These are phyloP conservation scores for Fragosphaeria purpurea DNA, from an alignment of 2,329 filamentous ascomycete species.

Conservation along the genomic window DNA sequence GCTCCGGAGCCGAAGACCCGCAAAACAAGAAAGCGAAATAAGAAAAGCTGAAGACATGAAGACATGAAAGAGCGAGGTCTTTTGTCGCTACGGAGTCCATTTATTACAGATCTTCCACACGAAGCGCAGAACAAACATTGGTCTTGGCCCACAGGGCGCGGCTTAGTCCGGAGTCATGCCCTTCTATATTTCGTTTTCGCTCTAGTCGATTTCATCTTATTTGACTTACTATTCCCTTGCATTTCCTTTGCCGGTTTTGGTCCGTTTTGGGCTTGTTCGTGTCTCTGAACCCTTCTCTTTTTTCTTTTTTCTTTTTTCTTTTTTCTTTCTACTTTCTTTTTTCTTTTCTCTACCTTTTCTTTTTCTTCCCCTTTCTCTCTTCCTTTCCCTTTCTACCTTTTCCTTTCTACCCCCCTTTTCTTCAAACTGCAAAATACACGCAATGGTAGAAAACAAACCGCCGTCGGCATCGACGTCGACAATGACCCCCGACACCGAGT, in stretches of 20 bases:
- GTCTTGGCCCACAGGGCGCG: not conserved
- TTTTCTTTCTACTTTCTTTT: not conserved
- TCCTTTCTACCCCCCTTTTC: not conserved
- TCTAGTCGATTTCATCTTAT: not conserved
- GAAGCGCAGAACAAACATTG: no score
- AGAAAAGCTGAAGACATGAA: no score
- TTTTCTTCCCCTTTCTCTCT: not conserved
- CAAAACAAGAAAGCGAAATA: no score
- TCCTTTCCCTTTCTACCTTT: not conserved
- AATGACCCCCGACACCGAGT: constrained; percentile 8
- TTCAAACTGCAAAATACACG: not conserved
- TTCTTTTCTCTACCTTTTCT: not conserved
- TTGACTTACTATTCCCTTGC: not conserved
- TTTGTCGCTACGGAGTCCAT: no score
- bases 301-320: not conserved
- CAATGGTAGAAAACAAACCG: constrained; percentile 2
- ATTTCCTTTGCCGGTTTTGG: not conserved
- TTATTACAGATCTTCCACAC: no score
- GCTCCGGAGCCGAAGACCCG: no score
- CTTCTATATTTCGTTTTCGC: not conserved
- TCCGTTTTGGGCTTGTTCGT: not conserved
- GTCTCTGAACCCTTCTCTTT: not conserved
- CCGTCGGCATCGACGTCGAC: not conserved
- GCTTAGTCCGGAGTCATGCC: no score
- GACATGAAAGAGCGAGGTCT: no score